phyloP scores from a whole-genome alignment of 2,329 filamentous ascomycete species.

The Tolypocladium ophioglossoides region DNA sequence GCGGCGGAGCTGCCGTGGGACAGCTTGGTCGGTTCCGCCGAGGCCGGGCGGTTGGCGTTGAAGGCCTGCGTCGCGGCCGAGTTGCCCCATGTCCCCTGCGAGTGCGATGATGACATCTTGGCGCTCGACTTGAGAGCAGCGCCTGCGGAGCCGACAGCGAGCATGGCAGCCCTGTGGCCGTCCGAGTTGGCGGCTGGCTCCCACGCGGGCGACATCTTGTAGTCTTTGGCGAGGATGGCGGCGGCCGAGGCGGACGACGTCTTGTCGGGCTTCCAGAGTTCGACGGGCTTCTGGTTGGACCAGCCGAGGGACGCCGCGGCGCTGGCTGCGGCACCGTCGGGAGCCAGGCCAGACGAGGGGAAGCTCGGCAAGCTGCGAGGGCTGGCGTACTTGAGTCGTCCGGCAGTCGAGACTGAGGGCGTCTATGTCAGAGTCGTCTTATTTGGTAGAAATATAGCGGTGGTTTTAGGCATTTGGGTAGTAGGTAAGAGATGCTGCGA shows the following conservation, averaged over 20 bases:
- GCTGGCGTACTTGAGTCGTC: slow-evolving; percentile 57
- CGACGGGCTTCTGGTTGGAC: slow-evolving; percentile 53
- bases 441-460: not conserved
- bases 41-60: slow-evolving; percentile 20
- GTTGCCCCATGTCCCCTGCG: slow-evolving; percentile 41
- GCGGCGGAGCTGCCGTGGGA: slow-evolving; percentile 17
- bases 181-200: slow-evolving; percentile 52
- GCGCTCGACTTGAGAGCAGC: slow-evolving; percentile 16
- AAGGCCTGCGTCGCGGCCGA: slow-evolving; percentile 64
- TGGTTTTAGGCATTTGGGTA: not conserved
- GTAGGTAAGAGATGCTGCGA: not conserved
- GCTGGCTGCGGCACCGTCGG: slow-evolving; percentile 52
- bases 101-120: slow-evolving; percentile 6
- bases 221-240: slow-evolving; percentile 31
- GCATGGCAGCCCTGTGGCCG: slow-evolving; percentile 64
- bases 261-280: slow-evolving; percentile 56
- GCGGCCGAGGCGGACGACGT: slow-evolving; percentile 38
- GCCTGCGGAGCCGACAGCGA: slow-evolving; percentile 39
- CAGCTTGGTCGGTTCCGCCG: slow-evolving; percentile 8
- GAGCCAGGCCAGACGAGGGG: slow-evolving; percentile 52
- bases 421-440: not conserved
- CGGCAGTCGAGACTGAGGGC: slow-evolving; percentile 19
- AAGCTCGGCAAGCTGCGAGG: slow-evolving; percentile 65
- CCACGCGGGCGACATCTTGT: slow-evolving; percentile 41
- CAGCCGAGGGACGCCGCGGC: slow-evolving; percentile 68